Conservation (phyloP, 2,329 filamentous ascomycete genomes). For the Pseudogymnoascus sp. region DNA sequence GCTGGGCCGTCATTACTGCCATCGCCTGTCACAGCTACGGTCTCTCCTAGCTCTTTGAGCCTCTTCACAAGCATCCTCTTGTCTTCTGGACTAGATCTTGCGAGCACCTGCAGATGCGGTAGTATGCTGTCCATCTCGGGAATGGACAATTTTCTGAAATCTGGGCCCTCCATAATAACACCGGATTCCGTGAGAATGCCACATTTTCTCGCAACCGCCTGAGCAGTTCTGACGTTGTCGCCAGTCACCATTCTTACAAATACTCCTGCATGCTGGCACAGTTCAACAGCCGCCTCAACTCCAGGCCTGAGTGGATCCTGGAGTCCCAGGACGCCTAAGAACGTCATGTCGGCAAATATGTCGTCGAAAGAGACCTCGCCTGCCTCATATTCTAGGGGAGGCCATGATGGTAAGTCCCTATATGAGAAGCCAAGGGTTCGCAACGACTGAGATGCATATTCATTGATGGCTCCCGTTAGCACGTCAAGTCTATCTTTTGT, state of each 20-base stretch:
- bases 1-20: slow-evolving; percentile 79
- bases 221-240: slow-evolving; percentile 70
- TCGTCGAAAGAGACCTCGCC: not conserved
- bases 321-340: slow-evolving; percentile 66
- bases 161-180: slow-evolving; percentile 68
- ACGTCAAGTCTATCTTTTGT: slow-evolving; percentile 25
- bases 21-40: slow-evolving; percentile 74
- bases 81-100: slow-evolving; percentile 67
- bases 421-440: slow-evolving; percentile 34
- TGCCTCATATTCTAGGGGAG: slow-evolving; percentile 11
- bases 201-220: slow-evolving; percentile 70
- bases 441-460: slow-evolving; percentile 32
- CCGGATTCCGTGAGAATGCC: slow-evolving; percentile 62
- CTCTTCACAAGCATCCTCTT: slow-evolving; percentile 65
- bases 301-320: slow-evolving; percentile 71
- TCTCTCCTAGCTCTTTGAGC: slow-evolving; percentile 64
- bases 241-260: slow-evolving; percentile 75
- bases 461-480: slow-evolving; percentile 27
- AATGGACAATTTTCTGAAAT: slow-evolving; percentile 63
- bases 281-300: slow-evolving; percentile 60
- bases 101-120: slow-evolving; percentile 61
- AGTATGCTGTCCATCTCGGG: slow-evolving; percentile 58
- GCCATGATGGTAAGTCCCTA: slow-evolving; percentile 32
- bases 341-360: slow-evolving; percentile 44
- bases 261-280: slow-evolving; percentile 68